Evolutionary conservation across 345 rosid genomes (phyloP), one percentile per base, ranked within the genome.

Genomic region (Brassica juncea): DNA sequence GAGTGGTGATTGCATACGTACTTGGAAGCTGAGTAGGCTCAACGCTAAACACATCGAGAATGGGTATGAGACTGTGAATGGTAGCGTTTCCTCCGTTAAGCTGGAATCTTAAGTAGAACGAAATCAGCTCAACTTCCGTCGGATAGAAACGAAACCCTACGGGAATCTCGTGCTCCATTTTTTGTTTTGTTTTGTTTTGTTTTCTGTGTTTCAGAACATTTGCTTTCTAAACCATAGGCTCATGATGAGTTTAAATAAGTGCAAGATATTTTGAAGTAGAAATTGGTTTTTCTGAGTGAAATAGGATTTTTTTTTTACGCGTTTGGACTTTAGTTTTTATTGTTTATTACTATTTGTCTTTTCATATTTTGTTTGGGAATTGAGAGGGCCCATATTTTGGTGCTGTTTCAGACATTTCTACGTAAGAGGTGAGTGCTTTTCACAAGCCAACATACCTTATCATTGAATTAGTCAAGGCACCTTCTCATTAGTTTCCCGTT

Each of bases 111-210:
- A 88, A 69, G 76, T 87, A 88, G 55, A 85, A 88, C 3, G 85
- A 65, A 16, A 90, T 76, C 58, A 88, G 34, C 76, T 88, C 94
- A 30, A 68, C 86, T 72, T 90, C 90, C 0, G 90, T 90, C 0
- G 94, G 94, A 77, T 82, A 90, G 65, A 90, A 90, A 3, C 90
- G 82, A 80, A 80, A 87, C 14, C 92, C 87, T 6, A 88, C 89
- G 8, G 87, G 84, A 77, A 82, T 42, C 76, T 82, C 83, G 68
- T 80, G 82, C 52, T 64, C 82, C 84, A 75, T 76, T 71, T 74
- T 19, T 73, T 5, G 31, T 32, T 6, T 35, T 35, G 31, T 32
- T 6, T 35, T 35, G 42, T 35, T 74, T 77, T 68, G 32, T 12
- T 63, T 72, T 16, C 70, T 11, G 74, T 28, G 31, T 21, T 35